Evolutionary conservation across 139 green algal species (phyloP), one percentile per base, ranked within the genome.

Genomic region (Chlorella sp.): DNA sequence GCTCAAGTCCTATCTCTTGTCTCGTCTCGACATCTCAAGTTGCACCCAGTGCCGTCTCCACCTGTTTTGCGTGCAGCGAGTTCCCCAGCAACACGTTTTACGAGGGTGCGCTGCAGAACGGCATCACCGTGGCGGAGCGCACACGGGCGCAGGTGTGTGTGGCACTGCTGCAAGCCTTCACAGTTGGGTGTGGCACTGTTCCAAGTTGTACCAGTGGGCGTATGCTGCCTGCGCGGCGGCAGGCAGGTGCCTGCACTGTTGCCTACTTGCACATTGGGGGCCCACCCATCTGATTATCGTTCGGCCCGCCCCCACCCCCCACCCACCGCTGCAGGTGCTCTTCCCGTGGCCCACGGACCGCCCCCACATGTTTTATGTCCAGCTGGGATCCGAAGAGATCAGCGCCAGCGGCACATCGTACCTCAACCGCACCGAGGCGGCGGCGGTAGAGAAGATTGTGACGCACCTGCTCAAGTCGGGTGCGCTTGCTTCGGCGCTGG

Each of bases 11-110:
- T n/a, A n/a, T 36, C 32, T 24, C 36, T 36, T 16, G 36, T 9
- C 16, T 32, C 17, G 11, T 38, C 69, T 30, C 69, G n/a, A 26
- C 69, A 36, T 3, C n/a, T 48, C 7, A 38, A 34, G 6, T 75
- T 9, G 14, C 69, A 28, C 36, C 70, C 40, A 24, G 22, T 24
- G 17, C 28, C 28, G 1, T 26, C 60, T 17, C 60, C 60, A 1
- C 26, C 1, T 54, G 22, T 5, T 6, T 7, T n/a, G 1, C 40
- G 1, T 38, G 60, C 77, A 83, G 77, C 38, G 94, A 98, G 87
- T 99, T 99, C 90, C 97, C 97, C 40, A 96, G 90, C 80, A 97
- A 99, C 92, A 96, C 87, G 6, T 99, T 99, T 84, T 99, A 99
- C 80, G 97, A 99, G 92, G 97, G 97, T 72, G 96, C 92, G 26